These are phyloP conservation scores for Phanerodontia chrysosporium DNA, from an alignment of 768 basidiomycete species.

Conservation along the genomic window DNA sequence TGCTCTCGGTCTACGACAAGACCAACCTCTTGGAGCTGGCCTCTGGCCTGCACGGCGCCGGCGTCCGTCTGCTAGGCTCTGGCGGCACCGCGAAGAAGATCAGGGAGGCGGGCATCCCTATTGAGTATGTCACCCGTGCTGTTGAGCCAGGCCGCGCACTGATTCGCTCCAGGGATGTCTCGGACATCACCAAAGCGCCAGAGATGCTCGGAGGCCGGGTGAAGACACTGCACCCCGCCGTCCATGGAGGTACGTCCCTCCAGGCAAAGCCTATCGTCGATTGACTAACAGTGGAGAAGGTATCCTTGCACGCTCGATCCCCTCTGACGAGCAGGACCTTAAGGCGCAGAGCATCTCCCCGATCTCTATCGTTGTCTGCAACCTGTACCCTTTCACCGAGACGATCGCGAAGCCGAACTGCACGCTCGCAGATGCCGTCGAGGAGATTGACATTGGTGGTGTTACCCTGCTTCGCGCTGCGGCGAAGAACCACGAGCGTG, in stretches of 20 bases:
- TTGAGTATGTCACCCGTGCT: conserved; percentile 59
- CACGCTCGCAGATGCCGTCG: conserved; percentile 88
- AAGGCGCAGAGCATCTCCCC: conserved; percentile 79
- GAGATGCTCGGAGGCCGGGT: conserved; percentile 99
- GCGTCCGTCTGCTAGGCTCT: conserved; percentile 87
- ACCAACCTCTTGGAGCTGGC: conserved; percentile 85
- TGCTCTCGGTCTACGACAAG: conserved; percentile 97
- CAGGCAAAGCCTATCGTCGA: neutral
- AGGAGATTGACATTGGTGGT: conserved; percentile 98
- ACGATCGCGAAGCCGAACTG: conserved; percentile 87
- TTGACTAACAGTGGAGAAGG: conserved; percentile 40
- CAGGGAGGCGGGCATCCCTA: conserved; percentile 85
- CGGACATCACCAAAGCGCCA: conserved; percentile 94
- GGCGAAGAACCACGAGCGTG: conserved; percentile 95
- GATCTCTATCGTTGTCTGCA: conserved; percentile 97
- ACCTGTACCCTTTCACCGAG: conserved; percentile 93
- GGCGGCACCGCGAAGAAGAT: conserved; percentile 98
- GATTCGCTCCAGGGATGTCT: conserved; percentile 72
- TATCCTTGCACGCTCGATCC: conserved; percentile 89
- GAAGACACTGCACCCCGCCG: conserved; percentile 96
- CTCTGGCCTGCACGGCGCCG: conserved; percentile 71
- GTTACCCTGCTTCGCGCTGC: conserved; percentile 97
- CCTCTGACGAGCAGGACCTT: conserved; percentile 87
- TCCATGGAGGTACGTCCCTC: conserved; percentile 78
- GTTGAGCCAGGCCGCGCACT: neutral